Evolutionary conservation across 352 stramenopile species (phyloP).

Genomic region (Phytophthora sp.): DNA sequence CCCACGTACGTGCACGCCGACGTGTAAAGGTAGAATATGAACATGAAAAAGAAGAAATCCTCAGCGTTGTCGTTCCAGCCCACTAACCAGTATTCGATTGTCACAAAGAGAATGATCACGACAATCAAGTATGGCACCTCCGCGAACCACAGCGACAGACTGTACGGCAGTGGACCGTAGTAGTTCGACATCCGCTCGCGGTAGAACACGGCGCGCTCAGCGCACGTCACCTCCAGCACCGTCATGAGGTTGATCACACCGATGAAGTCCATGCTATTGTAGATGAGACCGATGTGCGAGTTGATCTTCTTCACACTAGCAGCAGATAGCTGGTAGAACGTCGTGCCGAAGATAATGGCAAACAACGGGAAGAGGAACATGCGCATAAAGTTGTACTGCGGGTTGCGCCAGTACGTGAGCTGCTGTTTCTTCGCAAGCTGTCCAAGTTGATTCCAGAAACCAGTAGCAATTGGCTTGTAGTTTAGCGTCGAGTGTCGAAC

Average conservation of each 20-base stretch:
- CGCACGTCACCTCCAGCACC: conserved; percentile 51
- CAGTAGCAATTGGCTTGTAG: conserved; percentile 50
- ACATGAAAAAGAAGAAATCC: conserved; percentile 52
- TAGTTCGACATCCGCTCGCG: conserved; percentile 75
- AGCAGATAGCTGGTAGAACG: conserved; percentile 57
- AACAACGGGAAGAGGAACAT: conserved; percentile 64
- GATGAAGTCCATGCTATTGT: conserved; percentile 79
- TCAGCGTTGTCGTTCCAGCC: conserved; percentile 36
- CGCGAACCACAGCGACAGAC: conserved; percentile 63
- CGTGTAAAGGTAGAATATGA: conserved; percentile 67
- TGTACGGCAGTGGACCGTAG: conserved; percentile 72
- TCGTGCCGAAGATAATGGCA: conserved; percentile 68
- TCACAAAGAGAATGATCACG: conserved; percentile 52
- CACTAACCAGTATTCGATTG: conserved; percentile 73
- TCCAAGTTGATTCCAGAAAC: conserved; percentile 42
- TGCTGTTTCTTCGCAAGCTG: conserved; percentile 38
- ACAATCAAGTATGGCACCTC: conserved; percentile 69
- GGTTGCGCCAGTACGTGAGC: conserved; percentile 63
- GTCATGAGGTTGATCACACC: conserved; percentile 66
- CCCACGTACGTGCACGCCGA: conserved; percentile 68
- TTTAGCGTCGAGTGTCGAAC: conserved; percentile 55
- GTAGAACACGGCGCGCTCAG: conserved; percentile 62
- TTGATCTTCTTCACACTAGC: conserved; percentile 47
- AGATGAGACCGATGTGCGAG: conserved; percentile 72
- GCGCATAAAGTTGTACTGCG: conserved; percentile 72